These are phyloP conservation scores for Strobilomyces dryophilus DNA, from an alignment of 768 basidiomycete genomes.

Conservation along the genomic window DNA sequence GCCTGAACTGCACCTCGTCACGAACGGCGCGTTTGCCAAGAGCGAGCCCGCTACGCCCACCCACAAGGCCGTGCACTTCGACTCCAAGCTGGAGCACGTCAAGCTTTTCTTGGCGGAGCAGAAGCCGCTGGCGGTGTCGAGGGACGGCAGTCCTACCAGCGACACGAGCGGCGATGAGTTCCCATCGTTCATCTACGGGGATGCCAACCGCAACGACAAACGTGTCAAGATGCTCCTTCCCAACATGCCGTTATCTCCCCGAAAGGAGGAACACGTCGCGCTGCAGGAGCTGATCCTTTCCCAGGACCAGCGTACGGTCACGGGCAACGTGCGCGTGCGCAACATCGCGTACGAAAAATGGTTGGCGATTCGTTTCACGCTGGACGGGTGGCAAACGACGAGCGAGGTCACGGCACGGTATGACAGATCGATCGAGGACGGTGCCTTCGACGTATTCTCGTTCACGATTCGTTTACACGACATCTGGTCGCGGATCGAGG, in stretches of 20 bases:
- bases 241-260: constrained; percentile 56
- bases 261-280: constrained; percentile 42
- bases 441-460: constrained; percentile 63
- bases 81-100: constrained; percentile 86
- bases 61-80: constrained; percentile 88
- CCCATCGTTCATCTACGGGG: constrained; percentile 62
- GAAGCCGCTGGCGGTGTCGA: constrained; percentile 88
- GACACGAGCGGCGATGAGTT: constrained; percentile 82
- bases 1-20: constrained; percentile 50
- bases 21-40: constrained; percentile 45
- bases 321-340: constrained; percentile 73
- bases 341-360: constrained; percentile 88
- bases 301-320: constrained; percentile 49
- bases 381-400: constrained; percentile 95
- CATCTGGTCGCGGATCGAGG: constrained; percentile 70
- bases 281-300: constrained; percentile 55
- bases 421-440: constrained; percentile 36
- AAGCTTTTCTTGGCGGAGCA: constrained; percentile 94
- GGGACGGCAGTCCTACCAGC: constrained; percentile 84
- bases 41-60: constrained; percentile 83
- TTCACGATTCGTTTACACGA: constrained; percentile 79
- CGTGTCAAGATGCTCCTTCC: constrained; percentile 56
- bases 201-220: constrained; percentile 30
- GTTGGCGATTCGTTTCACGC: constrained; percentile 86
- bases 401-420: constrained; percentile 85